These are phyloP conservation scores for Botrytis fabae DNA, from an alignment of 2,329 filamentous ascomycete genomes.

Conservation along the genomic window DNA sequence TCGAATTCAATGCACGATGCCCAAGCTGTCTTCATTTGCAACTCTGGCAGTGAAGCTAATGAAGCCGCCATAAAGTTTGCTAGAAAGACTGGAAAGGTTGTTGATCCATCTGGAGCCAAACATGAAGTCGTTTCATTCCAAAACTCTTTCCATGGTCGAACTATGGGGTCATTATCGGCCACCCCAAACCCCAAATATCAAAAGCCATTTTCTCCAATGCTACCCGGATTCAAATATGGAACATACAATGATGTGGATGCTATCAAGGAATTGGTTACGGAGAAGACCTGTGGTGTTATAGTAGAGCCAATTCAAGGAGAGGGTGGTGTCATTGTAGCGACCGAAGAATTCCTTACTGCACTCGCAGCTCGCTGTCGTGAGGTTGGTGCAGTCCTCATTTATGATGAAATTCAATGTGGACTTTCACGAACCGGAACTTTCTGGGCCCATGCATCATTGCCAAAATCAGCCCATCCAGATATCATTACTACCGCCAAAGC, in stretches of 20 bases:
- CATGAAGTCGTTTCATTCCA: constrained; percentile 86
- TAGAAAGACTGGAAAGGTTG: constrained; percentile 79
- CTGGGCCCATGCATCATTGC: constrained; percentile 82
- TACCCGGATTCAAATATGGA: constrained; percentile 88
- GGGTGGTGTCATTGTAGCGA: constrained; percentile 84
- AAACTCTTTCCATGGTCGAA: constrained; percentile 92
- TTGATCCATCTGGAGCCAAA: constrained; percentile 72
- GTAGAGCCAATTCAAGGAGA: constrained; percentile 98
- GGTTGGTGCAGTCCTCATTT: constrained; percentile 85
- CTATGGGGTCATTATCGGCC: constrained; percentile 92
- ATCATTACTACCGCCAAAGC: constrained; percentile 94
- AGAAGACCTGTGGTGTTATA: constrained; percentile 89
- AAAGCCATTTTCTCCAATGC: constrained; percentile 89
- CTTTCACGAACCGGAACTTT: constrained; percentile 81
- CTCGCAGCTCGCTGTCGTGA: constrained; percentile 82
- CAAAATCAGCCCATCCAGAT: constrained; percentile 83
- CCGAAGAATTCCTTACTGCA: constrained; percentile 77
- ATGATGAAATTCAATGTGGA: constrained; percentile 97
- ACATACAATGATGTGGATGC: constrained; percentile 78
- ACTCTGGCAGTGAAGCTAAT: constrained; percentile 95
- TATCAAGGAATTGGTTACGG: constrained; percentile 73
- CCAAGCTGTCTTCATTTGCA: constrained; percentile 84
- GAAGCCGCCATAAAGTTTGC: constrained; percentile 98
- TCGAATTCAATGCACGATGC: constrained; percentile 82
- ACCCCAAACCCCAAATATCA: constrained; percentile 99